Percentiles rank a stretch among this genome's conserved stretches.
Evolutionary conservation across 2,329 filamentous ascomycete genomes (phyloP).

Genomic region (Sporothrix curviconia): DNA sequence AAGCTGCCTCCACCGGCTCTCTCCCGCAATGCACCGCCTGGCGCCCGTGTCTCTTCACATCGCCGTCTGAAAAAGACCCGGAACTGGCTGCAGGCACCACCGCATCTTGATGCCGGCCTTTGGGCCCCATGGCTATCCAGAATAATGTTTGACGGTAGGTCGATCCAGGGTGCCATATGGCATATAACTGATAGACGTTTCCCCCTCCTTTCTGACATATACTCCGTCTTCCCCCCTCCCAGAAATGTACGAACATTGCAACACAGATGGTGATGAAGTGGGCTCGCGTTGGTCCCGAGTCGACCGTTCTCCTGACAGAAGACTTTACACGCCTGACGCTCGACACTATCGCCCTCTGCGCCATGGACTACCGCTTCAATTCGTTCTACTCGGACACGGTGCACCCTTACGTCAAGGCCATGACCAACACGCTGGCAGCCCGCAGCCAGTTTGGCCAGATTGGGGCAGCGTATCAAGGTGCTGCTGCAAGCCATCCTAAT

Average conservation of each 20-base stretch:
- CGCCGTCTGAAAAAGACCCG: constrained; percentile 35
- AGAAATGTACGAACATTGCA: constrained; percentile 64
- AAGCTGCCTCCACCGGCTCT: constrained; percentile 17
- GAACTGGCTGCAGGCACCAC: constrained; percentile 65
- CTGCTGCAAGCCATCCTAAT: constrained; percentile 15
- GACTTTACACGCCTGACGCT: constrained; percentile 58
- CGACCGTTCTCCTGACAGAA: constrained; percentile 52
- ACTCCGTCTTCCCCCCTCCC: too few species aligned
- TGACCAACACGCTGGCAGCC: constrained; percentile 44
- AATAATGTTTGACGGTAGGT: constrained; percentile 52
- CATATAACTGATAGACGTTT: too few species aligned
- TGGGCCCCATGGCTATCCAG: constrained; percentile 59
- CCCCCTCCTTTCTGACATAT: too few species aligned
- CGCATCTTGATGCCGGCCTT: constrained; percentile 62
- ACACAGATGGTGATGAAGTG: constrained; percentile 61
- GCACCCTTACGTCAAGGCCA: constrained; percentile 63
- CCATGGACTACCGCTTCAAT: constrained; percentile 56
- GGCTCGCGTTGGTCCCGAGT: constrained; percentile 53
- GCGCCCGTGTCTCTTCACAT: constrained; percentile 16
- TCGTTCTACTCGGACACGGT: constrained; percentile 55
- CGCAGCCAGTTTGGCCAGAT: constrained; percentile 14
- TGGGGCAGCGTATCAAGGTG: constrained; percentile 5
- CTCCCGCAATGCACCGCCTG: neutral
- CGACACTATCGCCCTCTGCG: constrained; percentile 55
- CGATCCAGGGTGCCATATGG: too few species aligned